These are phyloP conservation scores for Trypanosoma theileri DNA, from an alignment of 208 protist species.

Conservation along the genomic window DNA sequence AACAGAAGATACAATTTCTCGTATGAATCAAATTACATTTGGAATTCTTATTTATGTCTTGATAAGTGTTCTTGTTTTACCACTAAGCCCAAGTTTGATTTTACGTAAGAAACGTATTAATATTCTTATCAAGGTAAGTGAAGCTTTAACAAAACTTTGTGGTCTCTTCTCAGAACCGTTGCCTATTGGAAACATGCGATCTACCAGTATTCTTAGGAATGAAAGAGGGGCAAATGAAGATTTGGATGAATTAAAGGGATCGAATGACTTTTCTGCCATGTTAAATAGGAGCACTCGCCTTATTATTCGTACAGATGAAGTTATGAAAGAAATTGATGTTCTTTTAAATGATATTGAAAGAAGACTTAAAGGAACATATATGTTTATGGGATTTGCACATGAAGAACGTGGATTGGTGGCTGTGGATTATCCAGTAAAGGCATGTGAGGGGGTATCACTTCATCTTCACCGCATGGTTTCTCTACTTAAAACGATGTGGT, in stretches of 20 bases:
- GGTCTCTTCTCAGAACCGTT: slow-evolving; percentile 60
- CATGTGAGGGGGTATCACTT: slow-evolving; percentile 58
- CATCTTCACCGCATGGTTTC: slow-evolving; percentile 81
- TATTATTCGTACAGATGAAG: slow-evolving; percentile 33
- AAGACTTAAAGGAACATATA: slow-evolving; percentile 64
- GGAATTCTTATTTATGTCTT: slow-evolving; percentile 90
- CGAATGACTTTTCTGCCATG: neutral
- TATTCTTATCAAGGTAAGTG: slow-evolving; percentile 63
- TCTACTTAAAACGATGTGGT: slow-evolving; percentile 79
- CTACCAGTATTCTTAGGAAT: neutral
- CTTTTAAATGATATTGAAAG: slow-evolving; percentile 49
- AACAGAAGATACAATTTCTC: slow-evolving; percentile 62
- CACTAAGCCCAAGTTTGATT: slow-evolving; percentile 70
- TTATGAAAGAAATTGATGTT: slow-evolving; percentile 53
- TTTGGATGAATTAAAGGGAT: neutral
- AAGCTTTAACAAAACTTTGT: slow-evolving; percentile 50
- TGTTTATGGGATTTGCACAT: slow-evolving; percentile 74
- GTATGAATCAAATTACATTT: slow-evolving; percentile 91
- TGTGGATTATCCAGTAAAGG: slow-evolving; percentile 70
- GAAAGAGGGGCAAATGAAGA: neutral
- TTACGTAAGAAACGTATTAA: slow-evolving; percentile 77
- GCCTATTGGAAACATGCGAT: neutral
- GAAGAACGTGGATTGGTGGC: slow-evolving; percentile 74
- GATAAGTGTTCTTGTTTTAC: slow-evolving; percentile 71
- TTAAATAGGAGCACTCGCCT: slow-evolving; percentile 13